Conservation (phyloP, 495 filamentous ascomycete species). For the Aspergillus hancockii region DNA sequence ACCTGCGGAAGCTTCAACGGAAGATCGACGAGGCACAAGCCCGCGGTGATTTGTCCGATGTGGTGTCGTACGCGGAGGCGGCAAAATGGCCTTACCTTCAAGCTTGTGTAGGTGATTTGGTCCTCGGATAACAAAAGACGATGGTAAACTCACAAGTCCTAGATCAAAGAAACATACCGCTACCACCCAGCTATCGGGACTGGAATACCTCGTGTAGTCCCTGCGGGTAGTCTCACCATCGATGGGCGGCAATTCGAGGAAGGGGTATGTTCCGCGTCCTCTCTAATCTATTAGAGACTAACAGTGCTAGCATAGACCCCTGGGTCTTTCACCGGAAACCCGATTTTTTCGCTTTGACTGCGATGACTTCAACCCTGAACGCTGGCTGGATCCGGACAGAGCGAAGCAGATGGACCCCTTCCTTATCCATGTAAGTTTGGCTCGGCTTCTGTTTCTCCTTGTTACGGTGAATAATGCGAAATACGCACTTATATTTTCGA, state of each 20-base stretch:
- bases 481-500: neutral
- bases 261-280: slow-evolving; percentile 26
- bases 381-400: slow-evolving; percentile 37
- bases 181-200: slow-evolving; percentile 33
- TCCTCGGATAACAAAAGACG: neutral
- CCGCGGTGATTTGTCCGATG: slow-evolving; percentile 25
- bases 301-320: slow-evolving; percentile 25
- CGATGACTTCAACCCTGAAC: slow-evolving; percentile 31
- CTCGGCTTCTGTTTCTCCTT: neutral
- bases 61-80: slow-evolving; percentile 28
- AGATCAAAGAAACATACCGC: slow-evolving; percentile 56
- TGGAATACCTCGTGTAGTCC: slow-evolving; percentile 32
- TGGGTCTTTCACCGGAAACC: slow-evolving; percentile 47
- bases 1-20: slow-evolving; percentile 26
- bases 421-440: slow-evolving; percentile 30
- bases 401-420: slow-evolving; percentile 34
- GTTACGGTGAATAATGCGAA: neutral
- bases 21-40: slow-evolving; percentile 49
- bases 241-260: slow-evolving; percentile 34
- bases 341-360: slow-evolving; percentile 46
- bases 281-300: neutral
- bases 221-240: slow-evolving; percentile 27
- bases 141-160: neutral
- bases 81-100: slow-evolving; percentile 38
- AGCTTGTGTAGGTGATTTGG: slow-evolving; percentile 30